Base-by-base conservation (phyloP, 2,329 filamentous ascomycete species). In the Fusarium brevicatenulatum region DNA sequence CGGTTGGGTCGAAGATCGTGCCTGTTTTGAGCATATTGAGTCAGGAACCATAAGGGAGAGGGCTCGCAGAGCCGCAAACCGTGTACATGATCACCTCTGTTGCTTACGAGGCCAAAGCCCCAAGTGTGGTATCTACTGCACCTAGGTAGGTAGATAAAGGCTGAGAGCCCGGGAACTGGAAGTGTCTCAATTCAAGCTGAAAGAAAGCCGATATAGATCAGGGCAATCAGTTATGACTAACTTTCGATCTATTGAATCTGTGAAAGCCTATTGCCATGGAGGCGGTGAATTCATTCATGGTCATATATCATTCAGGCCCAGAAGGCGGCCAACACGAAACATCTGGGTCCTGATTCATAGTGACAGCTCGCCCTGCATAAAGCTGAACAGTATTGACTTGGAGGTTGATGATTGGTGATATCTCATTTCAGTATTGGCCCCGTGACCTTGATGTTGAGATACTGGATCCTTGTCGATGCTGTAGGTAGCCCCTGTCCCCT, bases 361-460 rank as follows among this genome's bases (percentile, higher is more conserved):
- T 61, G 66, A 68, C 71, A 73, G 66, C 49, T 73, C 60, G 66
- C 71, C 70, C 70, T 73, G 70, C 71, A 73, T 73, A 68, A 63
- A 58, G 55, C 62, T 21, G 25, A 15, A 47, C 44, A 28, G 44
- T 28, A 37, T 71, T 50, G 47, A 55, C 66, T 52, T 63, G 66
- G 65, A 57, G 67, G 57, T 66, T 62, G 49, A 42, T 72, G 70
- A 73, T 73, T 73, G 70, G 70, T 57, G 57, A 73, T 73, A 60
- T 63, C 30, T 42, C 49, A 50, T 61, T 46, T 42, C 54, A 62
- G 46, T 37, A 34, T 61, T 56, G 55, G 46, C 39, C 70, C 56
- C 63, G 63, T 73, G 71, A 73, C 58, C 66, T 63, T 23, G 53
- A 52, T 65, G 28, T 39, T 64, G 40, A 58, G 43, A 40, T 63